Evolutionary conservation across 2,329 filamentous ascomycete genomes (phyloP).

Genomic region (Alternaria conjuncta): DNA sequence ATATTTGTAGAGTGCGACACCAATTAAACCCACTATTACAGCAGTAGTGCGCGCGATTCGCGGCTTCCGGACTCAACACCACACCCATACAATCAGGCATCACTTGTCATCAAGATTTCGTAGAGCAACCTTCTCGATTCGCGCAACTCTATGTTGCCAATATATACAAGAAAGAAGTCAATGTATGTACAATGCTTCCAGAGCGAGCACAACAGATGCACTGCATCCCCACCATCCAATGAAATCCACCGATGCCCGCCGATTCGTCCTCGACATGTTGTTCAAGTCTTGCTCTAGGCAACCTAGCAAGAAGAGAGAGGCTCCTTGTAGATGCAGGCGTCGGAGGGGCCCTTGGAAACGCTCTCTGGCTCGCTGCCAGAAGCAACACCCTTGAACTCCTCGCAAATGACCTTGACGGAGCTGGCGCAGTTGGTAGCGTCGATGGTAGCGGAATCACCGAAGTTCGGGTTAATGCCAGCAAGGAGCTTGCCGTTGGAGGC

Average conservation of each 20-base stretch:
- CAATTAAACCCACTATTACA: not conserved
- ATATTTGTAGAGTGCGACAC: not conserved
- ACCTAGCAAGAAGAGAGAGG: conserved; percentile 29
- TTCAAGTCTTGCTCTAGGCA: not conserved
- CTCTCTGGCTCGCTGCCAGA: conserved; percentile 37
- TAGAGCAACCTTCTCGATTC: not conserved
- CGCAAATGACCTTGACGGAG: conserved; percentile 39
- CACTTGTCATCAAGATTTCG: not conserved
- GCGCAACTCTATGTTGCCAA: not conserved
- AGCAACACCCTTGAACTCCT: conserved; percentile 42
- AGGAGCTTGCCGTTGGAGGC: conserved; percentile 53
- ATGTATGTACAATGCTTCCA: conserved; percentile 9
- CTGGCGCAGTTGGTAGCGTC: conserved; percentile 43
- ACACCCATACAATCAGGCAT: not conserved
- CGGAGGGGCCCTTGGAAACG: conserved; percentile 36
- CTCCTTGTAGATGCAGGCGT: conserved; percentile 33
- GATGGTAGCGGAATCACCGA: conserved; percentile 58
- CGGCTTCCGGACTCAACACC: not conserved
- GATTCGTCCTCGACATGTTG: not conserved
- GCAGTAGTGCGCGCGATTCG: not conserved
- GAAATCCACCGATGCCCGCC: not conserved
- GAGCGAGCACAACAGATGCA: conserved; percentile 5
- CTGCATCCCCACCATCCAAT: not conserved
- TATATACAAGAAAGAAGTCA: conserved; percentile 23
- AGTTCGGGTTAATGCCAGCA: conserved; percentile 61